A percentile compares a stretch with the other conserved stretches of the same genome.
Conservation (phyloP, 192 early-diverging fungal species). For the Blastocladiella britannica region DNA sequence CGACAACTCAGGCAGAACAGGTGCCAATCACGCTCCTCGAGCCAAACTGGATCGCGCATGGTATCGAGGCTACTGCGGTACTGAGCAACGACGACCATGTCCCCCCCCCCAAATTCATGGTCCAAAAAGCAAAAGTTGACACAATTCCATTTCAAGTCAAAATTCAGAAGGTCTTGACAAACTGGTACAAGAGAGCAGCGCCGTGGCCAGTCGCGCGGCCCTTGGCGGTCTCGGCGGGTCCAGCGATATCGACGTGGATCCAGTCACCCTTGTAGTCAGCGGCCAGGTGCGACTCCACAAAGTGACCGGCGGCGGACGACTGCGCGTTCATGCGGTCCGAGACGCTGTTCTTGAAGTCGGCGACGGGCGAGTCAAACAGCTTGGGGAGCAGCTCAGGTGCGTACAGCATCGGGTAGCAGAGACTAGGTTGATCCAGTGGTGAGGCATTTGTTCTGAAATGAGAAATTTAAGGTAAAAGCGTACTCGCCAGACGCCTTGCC, state of each 20-base stretch:
- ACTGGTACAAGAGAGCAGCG: background rate
- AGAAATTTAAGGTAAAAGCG: slow-evolving; percentile 16
- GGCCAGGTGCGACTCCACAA: slow-evolving; percentile 19
- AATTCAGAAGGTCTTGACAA: background rate
- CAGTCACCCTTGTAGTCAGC: background rate
- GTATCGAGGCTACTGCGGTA: too few relatives aligned
- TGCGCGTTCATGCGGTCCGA: slow-evolving; percentile 24
- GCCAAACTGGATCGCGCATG: too few relatives aligned
- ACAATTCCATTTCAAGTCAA: too few relatives aligned
- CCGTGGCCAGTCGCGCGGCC: background rate
- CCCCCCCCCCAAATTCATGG: too few relatives aligned
- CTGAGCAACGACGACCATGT: too few relatives aligned
- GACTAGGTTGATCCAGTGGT: too few relatives aligned
- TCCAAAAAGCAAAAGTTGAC: background rate
- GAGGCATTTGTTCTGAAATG: too few relatives aligned
- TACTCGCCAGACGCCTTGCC: slow-evolving; percentile 19
- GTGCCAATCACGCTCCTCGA: too few relatives aligned
- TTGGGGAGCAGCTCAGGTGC: slow-evolving; percentile 12
- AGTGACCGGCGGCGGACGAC: slow-evolving; percentile 22
- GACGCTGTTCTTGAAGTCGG: slow-evolving; percentile 29
- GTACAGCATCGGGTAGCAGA: slow-evolving; percentile 6
- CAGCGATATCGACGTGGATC: background rate
- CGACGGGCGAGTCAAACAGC: slow-evolving; percentile 15
- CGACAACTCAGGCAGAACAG: too few relatives aligned
- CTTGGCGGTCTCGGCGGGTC: too few relatives aligned